Percentiles rank a stretch among this genome's conserved stretches.
Conservation (phyloP, 1,139 yeast genomes). For the Yamadazyma taylorii region DNA sequence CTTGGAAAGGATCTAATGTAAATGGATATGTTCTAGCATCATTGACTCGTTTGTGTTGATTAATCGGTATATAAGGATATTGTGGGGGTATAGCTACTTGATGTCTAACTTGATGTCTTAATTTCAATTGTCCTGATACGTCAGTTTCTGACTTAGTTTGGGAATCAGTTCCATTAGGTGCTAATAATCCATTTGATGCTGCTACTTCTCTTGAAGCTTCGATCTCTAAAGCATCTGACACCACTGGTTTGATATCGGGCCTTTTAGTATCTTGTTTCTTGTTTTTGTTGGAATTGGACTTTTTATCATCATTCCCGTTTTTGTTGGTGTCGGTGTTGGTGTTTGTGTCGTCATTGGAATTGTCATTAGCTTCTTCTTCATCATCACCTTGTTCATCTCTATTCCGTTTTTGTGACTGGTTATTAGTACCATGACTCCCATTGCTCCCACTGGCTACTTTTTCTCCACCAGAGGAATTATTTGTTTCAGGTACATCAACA, state of each 20-base stretch:
- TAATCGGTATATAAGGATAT: conserved; percentile 83
- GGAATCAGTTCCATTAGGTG: conserved; percentile 25
- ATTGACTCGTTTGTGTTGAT: conserved; percentile 69
- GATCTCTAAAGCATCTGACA: conserved; percentile 85
- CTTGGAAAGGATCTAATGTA: conserved; percentile 92
- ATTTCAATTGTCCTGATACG: conserved; percentile 55
- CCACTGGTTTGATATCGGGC: conserved; percentile 58
- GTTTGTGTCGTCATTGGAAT: too few relatives aligned
- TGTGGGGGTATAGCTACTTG: conserved; percentile 96
- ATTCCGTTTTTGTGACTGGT: conserved; percentile 11
- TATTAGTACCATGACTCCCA: conserved; percentile 4
- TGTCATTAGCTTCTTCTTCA: not conserved
- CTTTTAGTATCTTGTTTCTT: conserved; percentile 21
- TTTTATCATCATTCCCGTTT: conserved; percentile 7
- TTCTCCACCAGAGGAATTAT: conserved; percentile 13
- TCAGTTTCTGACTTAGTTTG: conserved; percentile 28
- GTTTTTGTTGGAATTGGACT: conserved; percentile 8
- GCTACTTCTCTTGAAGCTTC: conserved; percentile 89
- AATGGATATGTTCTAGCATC: conserved; percentile 92
- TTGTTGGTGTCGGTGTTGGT: conserved; percentile 11
- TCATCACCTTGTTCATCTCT: conserved; percentile 10
- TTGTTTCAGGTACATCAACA: conserved; percentile 32
- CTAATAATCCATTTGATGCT: conserved; percentile 70
- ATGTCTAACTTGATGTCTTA: conserved; percentile 93
- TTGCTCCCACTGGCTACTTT: conserved; percentile 12